Evolutionary conservation across 2,329 filamentous ascomycete species (phyloP), one percentile per base, ranked within the genome.

Genomic region (Sarocladiaceae sp.): DNA sequence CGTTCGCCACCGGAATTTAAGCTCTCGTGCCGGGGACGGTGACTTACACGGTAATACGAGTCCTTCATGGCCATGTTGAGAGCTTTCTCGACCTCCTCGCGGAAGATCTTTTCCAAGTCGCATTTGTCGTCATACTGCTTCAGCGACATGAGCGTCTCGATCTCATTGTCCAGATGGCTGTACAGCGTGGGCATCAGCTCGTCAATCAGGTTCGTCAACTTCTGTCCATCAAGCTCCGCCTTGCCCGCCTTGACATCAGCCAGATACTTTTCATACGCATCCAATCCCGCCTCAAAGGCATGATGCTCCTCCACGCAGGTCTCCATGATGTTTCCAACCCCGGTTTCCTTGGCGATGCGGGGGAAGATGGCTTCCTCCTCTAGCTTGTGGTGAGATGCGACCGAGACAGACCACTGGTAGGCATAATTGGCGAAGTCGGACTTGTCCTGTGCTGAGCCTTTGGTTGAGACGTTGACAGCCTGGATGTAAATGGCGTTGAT

Each of bases 311-410:
- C 59, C 3, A 70, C 53, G 48, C 67, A 71, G 34, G 46, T 51
- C 12, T 65, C 63, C 66, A 70, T 69, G 19, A 68, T 47, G 1
- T 62, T 63, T 31, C 54, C 50, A 10, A 61, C 57, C 0, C 60
- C 64, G 3, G 58, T 48, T 18, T 64, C 44, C 27, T 53, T 46
- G 47, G 69, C 62, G 10, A 70, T 56, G 2, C 53, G 52, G 0
- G 66, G 63, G 48, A 72, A 71, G 32, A 68, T 55, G 19, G 49
- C 29, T 2, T 47, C 50, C 43, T 72, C 69, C 47, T 72, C 68
- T 0, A 49, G 44, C 1, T 55, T 44, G 47, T 72, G 67, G 47
- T 72, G 69, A 11, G 60, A 50, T 26, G 62, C 48, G 2, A 70
- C 23, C 13, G 62, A 49, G 2, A 45, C 49, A 21, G 56, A 45